These are phyloP conservation scores for Lepidium aucheri DNA, from an alignment of 345 rosid species.

Conservation along the genomic window DNA sequence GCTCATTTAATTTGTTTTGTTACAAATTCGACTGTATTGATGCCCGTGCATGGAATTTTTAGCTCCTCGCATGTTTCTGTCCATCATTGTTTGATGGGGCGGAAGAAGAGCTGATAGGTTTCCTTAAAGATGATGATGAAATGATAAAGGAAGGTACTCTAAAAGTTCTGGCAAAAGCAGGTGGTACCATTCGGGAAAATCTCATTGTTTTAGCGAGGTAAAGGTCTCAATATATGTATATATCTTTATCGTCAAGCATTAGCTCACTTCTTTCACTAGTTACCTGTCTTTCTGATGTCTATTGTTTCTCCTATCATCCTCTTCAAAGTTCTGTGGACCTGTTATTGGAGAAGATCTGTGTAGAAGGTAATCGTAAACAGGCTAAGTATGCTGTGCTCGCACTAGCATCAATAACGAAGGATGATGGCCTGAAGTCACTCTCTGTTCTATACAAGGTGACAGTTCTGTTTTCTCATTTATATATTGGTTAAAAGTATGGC, in stretches of 20 bases:
- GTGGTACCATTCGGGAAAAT: slow-evolving; percentile 91
- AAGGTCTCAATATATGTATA: not conserved
- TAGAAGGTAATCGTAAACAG: slow-evolving; percentile 91
- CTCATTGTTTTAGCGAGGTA: slow-evolving; percentile 76
- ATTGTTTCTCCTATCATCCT: slow-evolving; percentile 19
- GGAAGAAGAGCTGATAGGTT: slow-evolving; percentile 72
- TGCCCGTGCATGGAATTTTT: slow-evolving; percentile 11
- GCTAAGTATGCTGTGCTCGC: slow-evolving; percentile 99
- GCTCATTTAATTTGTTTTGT: not conserved
- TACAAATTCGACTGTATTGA: not conserved
- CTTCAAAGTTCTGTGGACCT: slow-evolving; percentile 83
- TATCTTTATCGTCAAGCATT: not conserved
- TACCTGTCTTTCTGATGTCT: slow-evolving; percentile 20
- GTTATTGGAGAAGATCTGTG: slow-evolving; percentile 78
- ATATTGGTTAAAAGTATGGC: not conserved
- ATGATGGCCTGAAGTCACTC: slow-evolving; percentile 92
- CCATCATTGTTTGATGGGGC: slow-evolving; percentile 70
- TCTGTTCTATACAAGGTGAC: slow-evolving; percentile 89
- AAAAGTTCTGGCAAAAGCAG: slow-evolving; percentile 92
- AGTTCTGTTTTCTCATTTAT: slow-evolving; percentile 15
- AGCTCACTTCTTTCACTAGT: slow-evolving; percentile 6
- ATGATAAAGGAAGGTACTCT: slow-evolving; percentile 80
- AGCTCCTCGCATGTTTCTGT: slow-evolving; percentile 84
- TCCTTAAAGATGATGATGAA: slow-evolving; percentile 83
- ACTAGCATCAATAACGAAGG: slow-evolving; percentile 93